Base-by-base conservation (phyloP, 2,329 filamentous ascomycete genomes). In the Huntiella abstrusa region DNA sequence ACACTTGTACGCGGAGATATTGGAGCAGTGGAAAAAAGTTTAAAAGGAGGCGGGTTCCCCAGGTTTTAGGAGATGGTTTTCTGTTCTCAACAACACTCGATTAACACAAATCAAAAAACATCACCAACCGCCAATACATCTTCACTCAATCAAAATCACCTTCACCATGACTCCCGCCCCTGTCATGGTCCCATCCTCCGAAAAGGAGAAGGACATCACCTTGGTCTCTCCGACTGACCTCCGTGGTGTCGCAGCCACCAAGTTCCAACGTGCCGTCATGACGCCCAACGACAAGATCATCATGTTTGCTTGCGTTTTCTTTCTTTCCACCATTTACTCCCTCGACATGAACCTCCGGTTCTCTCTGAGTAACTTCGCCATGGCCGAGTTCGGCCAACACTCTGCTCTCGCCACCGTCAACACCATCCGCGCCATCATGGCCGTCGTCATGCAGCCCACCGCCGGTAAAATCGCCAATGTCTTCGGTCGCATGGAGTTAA, bases 311-410 rank as follows among this genome's bases (percentile, higher is more conserved):
- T 65, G 73, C 16, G 63, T 80, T 51, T 79, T 80, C 55, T 56
- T 80, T 32, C 60, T 80, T 45, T 69, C 75, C 5, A 80, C 77
- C 56, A 71, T 68, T 28, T 80, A 80, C 55, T 70, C 71, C 2
- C 63, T 79, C 13, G 74, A 78, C 51, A 69, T 70, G 15, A 70
- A 64, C 1, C 62, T 77, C 36, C 66, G 74, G 8, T 68, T 64
- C 50, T 63, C 66, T 4, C 75, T 70, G 56, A 71, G 74, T 62
- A 64, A 73, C 5, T 57, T 61, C 44, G 75, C 74, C 1, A 73
- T 72, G 0, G 61, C 64, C 1, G 62, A 58, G 1, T 75, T 69
- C 52, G 54, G 55, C 3, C 50, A 60, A 5, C 74, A 80, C 55
- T 74, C 71, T 16, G 61, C 75, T 15, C 59, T 74, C 4, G 63